These are phyloP conservation scores for Lathyrus tuberosus DNA, from an alignment of 306 rosid genomes.

Conservation along the genomic window DNA sequence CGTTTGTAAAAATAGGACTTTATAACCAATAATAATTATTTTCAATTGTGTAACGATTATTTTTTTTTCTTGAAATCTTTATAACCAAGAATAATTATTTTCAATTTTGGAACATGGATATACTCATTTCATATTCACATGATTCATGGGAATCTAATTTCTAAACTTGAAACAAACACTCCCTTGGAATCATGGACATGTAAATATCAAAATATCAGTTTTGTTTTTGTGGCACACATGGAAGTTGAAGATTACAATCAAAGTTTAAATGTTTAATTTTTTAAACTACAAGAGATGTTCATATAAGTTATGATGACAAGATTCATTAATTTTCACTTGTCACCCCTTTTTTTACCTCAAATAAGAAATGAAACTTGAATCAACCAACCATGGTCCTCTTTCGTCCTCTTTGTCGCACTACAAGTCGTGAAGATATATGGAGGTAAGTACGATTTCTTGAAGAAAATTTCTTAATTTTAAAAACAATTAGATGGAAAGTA, in stretches of 20 bases:
- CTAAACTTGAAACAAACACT: too few relatives aligned
- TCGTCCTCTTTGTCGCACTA: slow-evolving; percentile 89
- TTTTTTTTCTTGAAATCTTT: too few relatives aligned
- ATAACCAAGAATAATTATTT: too few relatives aligned
- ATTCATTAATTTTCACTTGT: slow-evolving; percentile 1
- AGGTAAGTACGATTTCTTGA: slow-evolving; percentile 3
- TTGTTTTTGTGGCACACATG: slow-evolving; percentile 9
- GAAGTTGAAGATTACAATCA: neutral
- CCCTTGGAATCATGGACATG: neutral
- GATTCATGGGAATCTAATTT: too few relatives aligned
- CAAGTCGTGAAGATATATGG: slow-evolving; percentile 30
- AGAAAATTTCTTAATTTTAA: slow-evolving; percentile 16
- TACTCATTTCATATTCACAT: too few relatives aligned
- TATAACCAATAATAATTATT: too few relatives aligned
- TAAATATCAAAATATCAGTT: neutral
- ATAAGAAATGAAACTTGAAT: slow-evolving; percentile 31
- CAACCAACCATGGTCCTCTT: slow-evolving; percentile 96
- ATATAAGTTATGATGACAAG: slow-evolving; percentile 9
- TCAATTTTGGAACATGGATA: too few relatives aligned
- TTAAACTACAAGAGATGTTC: slow-evolving; percentile 8
- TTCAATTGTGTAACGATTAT: too few relatives aligned
- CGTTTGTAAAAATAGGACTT: too few relatives aligned
- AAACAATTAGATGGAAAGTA: slow-evolving; percentile 27
- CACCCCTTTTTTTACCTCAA: slow-evolving; percentile 16
- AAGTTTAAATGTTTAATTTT: slow-evolving; percentile 21